Base-by-base conservation (phyloP, 495 filamentous ascomycete genomes). In the Recurvomyces mirabilis region DNA sequence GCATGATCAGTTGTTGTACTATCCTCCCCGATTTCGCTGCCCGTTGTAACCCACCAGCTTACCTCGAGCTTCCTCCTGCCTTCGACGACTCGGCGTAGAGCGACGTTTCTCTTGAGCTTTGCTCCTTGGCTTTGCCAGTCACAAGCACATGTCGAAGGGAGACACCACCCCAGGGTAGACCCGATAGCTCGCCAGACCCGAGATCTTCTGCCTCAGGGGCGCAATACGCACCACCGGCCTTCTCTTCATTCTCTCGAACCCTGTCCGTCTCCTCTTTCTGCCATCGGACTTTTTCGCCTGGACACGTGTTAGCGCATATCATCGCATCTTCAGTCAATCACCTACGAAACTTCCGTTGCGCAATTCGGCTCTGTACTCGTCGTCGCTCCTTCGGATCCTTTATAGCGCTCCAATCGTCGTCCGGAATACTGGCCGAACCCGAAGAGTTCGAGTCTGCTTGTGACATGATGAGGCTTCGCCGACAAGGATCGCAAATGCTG, bases 91-190 rank as follows among this genome's bases (percentile, higher is more conserved):
- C 54, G 36, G 60, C 58, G 41, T 60, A 60, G 12, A 58, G 47
- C 17, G 60, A 63, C 13, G 50, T 60, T 17, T 52, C 48, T 18
- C 42, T 18, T 21, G 48, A 51, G 37, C 42, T 51, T 24, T 46
- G 48, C 41, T 61, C 58, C 51, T 60, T 62, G 26, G 67, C 63
- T 48, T 74, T 70, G 14, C 77, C 76, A 9, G 64, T 60, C 7
- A 68, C 59, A 0, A 81, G 61, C 2, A 79, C 64, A 48, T 75
- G 68, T 21, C 60, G 59, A 62, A 82, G 49, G 44, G 65, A 73
- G 32, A 79, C 38, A 18, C 75, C 67, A 15, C 78, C 78, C 78
- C 78, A 82, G 0, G 78, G 78, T 2, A 82, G 56, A 4, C 78
- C 78, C 0, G 74, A 73, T 10, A 74, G 66, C 28, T 72, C 68